Evolutionary conservation across 192 early-diverging fungal species (phyloP), one percentile per base, ranked within the genome.

Genomic region (Rhizophagus sp.): DNA sequence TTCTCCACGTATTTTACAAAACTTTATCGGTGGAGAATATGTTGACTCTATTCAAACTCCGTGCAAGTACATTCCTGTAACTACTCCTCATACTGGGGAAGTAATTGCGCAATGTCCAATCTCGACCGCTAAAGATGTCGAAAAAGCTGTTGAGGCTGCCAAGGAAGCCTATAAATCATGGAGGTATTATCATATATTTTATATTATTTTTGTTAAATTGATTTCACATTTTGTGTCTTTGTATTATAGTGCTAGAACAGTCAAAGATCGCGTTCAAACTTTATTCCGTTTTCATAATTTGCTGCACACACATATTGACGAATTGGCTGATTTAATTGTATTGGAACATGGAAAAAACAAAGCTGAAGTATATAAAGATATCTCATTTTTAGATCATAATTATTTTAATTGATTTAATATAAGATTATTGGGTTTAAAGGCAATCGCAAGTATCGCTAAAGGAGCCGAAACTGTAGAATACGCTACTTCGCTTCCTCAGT

Each of bases 401-500:
- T 65, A 30, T 27, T 30, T 13, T 10, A 24, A 13, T 30, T 9
- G 2, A 30, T 27, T 27, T 65, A 27, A 30, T 27, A 24, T 1
- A 10, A 4, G 24, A 65, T 65, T 30, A 27, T 27, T 27, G 11
- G 11, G 1, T 10, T 65, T 13, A 27, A 27, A 65, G 81, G 94
- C 94, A 10, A 63, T 88, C 22, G 92, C 88, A 44, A 94, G 95
- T 76, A 85, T 96, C 62, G 81, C 85, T 73, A 95, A 95, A 80
- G 94, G 94, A 19, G 86, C 91, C 61, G 94, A 96, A 78, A 95
- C 94, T 0, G 87, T 96, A 47, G 94, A 95, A 79, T 95, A 92
- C 72, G 92, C 94, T 7, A 79, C 92, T 7, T 87, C 91, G 2
- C 79, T 94, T 34, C 93, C 94, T 15, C 89, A 92, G 70, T 76